Base-by-base conservation (phyloP, 2,329 filamentous ascomycete genomes). In the Seiridium unicorne region DNA sequence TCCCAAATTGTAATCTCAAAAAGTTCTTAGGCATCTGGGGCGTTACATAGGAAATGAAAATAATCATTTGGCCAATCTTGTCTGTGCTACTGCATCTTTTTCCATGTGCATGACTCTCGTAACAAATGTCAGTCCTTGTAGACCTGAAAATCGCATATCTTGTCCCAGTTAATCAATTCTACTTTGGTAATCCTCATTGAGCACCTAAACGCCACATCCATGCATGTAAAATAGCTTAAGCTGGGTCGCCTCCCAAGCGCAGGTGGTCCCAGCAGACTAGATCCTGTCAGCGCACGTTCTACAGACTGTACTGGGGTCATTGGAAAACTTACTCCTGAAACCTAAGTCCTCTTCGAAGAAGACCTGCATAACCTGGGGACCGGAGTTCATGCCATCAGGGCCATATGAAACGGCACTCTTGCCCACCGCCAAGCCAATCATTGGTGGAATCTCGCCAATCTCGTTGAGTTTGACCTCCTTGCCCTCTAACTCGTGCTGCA, bases 341-440 rank as follows among this genome's bases (percentile, higher is more conserved):
- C 83, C 89, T 59, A 93, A 75, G 68, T 92, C 89, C 56, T 89
- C 79, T 18, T 85, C 82, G 71, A 93, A 92, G 69, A 88, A 89
- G 4, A 75, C 72, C 64, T 84, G 72, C 79, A 87, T 81, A 10
- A 89, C 78, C 55, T 91, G 85, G 62, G 85, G 83, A 0, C 89
- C 89, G 47, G 77, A 81, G 34, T 78, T 77, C 48, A 85, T 84
- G 0, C 88, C 88, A 1, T 79, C 79, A 0, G 84, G 81, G 49
- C 81, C 82, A 66, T 86, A 91, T 1, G 84, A 82, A 1, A 92
- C 79, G 1, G 87, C 89, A 67, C 87, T 85, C 71, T 86, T 88
- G 40, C 90, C 90, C 1, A 93, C 80, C 0, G 89, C 89, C 3
- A 93, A 74, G 0, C 86, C 89, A 63, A 93, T 92, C 77, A 89